Evolutionary conservation across 148 eudicot genomes (phyloP).

Genomic region (Cornus controversa): DNA sequence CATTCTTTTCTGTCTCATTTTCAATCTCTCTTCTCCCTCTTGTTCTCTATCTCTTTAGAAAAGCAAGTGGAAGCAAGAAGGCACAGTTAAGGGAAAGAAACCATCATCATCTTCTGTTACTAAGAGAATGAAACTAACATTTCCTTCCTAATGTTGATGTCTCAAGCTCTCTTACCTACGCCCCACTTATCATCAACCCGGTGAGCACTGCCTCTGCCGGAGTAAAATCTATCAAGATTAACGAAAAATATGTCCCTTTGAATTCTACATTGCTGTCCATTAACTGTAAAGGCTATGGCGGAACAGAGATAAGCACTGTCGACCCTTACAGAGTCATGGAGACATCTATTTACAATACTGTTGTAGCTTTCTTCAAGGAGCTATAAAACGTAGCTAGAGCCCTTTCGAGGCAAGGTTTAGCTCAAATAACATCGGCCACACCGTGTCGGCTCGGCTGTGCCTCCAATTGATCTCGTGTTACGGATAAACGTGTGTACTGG

Average conservation of each 20-base stretch:
- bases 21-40: too few relatives aligned
- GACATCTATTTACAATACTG: conserved; percentile 30
- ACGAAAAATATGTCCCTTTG: conserved; percentile 12
- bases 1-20: too few relatives aligned
- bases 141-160: conserved; percentile 26
- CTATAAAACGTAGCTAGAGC: conserved; percentile 27
- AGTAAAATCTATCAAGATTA: conserved; percentile 28
- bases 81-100: too few relatives aligned
- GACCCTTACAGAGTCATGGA: conserved; percentile 34
- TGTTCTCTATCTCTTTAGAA: too few relatives aligned
- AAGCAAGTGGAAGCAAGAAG: too few relatives aligned
- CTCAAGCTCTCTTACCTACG: conserved; percentile 23
- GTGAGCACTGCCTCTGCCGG: conserved; percentile 34
- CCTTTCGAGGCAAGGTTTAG: conserved; percentile 40
- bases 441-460: conserved; percentile 27
- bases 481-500: conserved; percentile 34
- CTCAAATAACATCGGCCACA: conserved; percentile 25
- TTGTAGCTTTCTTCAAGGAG: conserved; percentile 23
- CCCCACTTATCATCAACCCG: conserved; percentile 36
- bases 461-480: conserved; percentile 30
- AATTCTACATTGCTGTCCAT: conserved; percentile 1
- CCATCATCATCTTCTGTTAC: too few relatives aligned
- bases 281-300: background rate
- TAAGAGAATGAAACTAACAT: too few relatives aligned
- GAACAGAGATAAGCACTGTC: background rate